Base-by-base conservation (phyloP, 148 eudicot species). In the Cornus suecica region DNA sequence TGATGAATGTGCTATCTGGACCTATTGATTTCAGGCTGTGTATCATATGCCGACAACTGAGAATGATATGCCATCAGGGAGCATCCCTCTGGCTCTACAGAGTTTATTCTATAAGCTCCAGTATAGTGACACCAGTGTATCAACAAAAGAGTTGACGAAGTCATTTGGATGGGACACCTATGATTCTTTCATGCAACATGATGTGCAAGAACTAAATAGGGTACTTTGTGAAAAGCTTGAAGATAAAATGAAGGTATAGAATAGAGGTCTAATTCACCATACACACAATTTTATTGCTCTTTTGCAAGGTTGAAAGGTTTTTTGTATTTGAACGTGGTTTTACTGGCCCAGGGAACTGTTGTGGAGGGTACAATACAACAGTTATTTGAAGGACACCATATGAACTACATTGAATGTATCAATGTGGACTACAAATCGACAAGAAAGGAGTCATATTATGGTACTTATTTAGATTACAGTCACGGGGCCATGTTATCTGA, bases 371-470 rank as follows among this genome's bases (percentile, higher is more conserved):
- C 78, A 30, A 74, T 79, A 70, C 79, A 78, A 30, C 72, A 78
- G 31, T 72, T 78, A 58, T 82, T 78, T 60, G 82, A 79, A 70
- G 85, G 85, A 10, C 82, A 78, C 37, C 85, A 75, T 51, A 78
- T 82, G 79, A 78, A 82, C 63, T 82, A 82, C 48, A 78, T 74
- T 54, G 82, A 82, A 75, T 78, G 85, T 69, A 82, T 74, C 61
- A 82, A 75, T 37, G 79, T 84, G 76, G 90, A 87, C 73, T 82
- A 84, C 71, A 86, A 82, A 69, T 86, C 89, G 23, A 84, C 83
- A 6, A 82, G 87, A 69, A 84, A 81, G 73, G 90, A 87, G 72
- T 87, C 90, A 20, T 87, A 80, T 75, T 87, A 84, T 78, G 90
- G 90, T 87, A 73, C 28, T 52, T 66, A 22, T 25, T 72, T 68